Base-by-base conservation (phyloP, 306 rosid genomes). In the Cucurbita argyrosperma region DNA sequence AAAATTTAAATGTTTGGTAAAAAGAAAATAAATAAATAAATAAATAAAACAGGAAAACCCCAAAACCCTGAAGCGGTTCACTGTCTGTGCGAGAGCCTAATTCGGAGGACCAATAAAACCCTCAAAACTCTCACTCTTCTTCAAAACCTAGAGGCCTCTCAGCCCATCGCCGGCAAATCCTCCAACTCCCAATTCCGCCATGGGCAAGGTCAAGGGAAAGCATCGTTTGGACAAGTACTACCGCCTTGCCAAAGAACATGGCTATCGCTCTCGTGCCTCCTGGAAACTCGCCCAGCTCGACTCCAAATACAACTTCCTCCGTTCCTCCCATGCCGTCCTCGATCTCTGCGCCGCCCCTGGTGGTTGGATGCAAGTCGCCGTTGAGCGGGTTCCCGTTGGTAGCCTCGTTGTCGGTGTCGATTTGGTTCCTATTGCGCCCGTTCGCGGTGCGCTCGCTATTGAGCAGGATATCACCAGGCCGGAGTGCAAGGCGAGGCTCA, bases 331-430 rank as follows among this genome's bases (percentile, higher is more conserved):
- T 70, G 74, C 92, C 80, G 95, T 94, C 47, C 98, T 94, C 83
- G 97, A 94, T 68, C 98, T 94, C 78, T 94, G 98, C 79, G 98
- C 98, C 69, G 98, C 98, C 40, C 98, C 97, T 6, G 98, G 98
- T 0, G 98, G 98, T 0, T 94, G 98, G 98, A 90, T 91, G 97
- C 98, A 94, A 77, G 91, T 90, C 8, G 97, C 97, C 5, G 96
- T 94, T 2, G 87, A 94, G 72, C 90, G 90, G 2, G 87, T 86
- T 16, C 98, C 98, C 5, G 92, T 90, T 3, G 81, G 83, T 56
- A 86, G 90, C 62, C 88, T 90, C 16, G 90, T 94, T 4, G 71
- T 90, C 43, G 98, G 98, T 30, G 85, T 94, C 45, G 98, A 94
- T 66, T 80, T 94, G 26, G 96, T 86, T 4, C 92, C 95, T 1